These are phyloP conservation scores for Truncatella angustata DNA, from an alignment of 2,329 filamentous ascomycete genomes.

Conservation along the genomic window DNA sequence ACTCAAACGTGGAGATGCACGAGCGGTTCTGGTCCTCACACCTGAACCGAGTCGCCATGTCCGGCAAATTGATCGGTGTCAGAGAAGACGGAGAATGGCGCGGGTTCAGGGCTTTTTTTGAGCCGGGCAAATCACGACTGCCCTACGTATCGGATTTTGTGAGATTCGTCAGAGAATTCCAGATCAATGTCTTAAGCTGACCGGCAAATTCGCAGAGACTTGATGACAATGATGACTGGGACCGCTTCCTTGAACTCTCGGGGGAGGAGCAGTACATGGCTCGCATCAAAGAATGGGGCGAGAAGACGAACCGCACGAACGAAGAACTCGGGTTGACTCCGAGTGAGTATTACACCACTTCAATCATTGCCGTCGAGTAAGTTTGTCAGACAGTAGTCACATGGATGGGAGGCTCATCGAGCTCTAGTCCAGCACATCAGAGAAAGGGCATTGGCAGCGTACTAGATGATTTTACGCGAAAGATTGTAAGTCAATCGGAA, in stretches of 20 bases:
- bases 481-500: not conserved
- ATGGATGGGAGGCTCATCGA: not conserved
- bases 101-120: not conserved
- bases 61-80: not conserved
- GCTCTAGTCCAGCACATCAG: not conserved
- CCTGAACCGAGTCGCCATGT: not conserved
- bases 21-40: conserved; percentile 4
- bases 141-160: conserved; percentile 2
- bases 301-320: not conserved
- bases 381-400: not conserved
- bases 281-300: not conserved
- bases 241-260: not conserved
- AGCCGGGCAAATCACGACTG: not conserved
- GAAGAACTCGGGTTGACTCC: not conserved
- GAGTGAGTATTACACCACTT: not conserved
- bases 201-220: not conserved
- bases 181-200: not conserved
- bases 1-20: conserved; percentile 3
- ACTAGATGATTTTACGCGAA: not conserved
- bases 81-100: not conserved
- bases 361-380: conserved; percentile 3
- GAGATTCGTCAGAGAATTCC: not conserved
- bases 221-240: not conserved
- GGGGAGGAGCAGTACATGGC: not conserved
- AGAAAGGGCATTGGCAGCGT: not conserved